A percentile compares a stretch with the other conserved stretches of the same genome.
Conservation (phyloP, 441 rosid species). For the Euphorbia celastroides region DNA sequence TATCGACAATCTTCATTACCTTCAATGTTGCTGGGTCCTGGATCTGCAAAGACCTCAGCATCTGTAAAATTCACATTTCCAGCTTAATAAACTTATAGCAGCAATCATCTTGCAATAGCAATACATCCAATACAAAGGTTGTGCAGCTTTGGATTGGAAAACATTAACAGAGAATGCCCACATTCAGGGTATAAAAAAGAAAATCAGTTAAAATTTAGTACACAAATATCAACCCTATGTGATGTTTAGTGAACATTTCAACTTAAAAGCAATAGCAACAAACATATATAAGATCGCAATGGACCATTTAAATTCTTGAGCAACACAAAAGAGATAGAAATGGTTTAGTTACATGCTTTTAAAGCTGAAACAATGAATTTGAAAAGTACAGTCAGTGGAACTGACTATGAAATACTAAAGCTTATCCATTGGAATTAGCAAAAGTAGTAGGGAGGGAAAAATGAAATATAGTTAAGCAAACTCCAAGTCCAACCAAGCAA, state of each 20-base stretch:
- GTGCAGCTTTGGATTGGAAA: constrained; percentile 2
- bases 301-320: neutral
- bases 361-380: neutral
- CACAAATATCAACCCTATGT: neutral
- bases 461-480: neutral
- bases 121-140: constrained; percentile 7
- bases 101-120: constrained; percentile 9
- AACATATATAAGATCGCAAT: no score
- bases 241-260: neutral
- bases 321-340: neutral
- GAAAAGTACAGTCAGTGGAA: neutral
- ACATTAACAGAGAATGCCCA: neutral
- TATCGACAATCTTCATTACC: constrained; percentile 36
- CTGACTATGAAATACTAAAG: neutral
- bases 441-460: neutral
- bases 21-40: constrained; percentile 38
- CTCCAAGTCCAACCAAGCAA: no score
- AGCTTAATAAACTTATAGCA: constrained; percentile 9
- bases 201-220: neutral
- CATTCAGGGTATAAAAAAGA: neutral
- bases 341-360: neutral
- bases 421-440: neutral
- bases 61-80: constrained; percentile 43
- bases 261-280: neutral
- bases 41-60: constrained; percentile 43